phyloP scores from a whole-genome alignment of 2,329 filamentous ascomycete genomes.

The Diplodia intermedia region DNA sequence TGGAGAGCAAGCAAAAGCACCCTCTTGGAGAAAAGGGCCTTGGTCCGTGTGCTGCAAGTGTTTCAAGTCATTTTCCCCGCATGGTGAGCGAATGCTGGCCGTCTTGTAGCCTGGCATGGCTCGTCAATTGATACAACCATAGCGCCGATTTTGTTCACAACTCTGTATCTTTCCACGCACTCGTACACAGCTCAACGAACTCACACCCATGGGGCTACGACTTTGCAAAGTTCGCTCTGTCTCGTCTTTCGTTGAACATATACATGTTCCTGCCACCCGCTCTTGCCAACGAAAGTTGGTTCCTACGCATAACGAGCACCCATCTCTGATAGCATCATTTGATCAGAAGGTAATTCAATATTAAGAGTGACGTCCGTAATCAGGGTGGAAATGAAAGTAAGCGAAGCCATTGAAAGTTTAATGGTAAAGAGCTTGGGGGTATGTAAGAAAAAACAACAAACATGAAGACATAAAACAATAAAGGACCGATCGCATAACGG shows the following conservation, averaged over 20 bases:
- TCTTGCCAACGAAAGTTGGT: neutral
- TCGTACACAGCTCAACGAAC: neutral
- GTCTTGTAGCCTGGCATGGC: neutral
- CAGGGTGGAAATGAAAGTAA: slow-evolving; percentile 4
- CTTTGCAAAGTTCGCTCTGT: neutral
- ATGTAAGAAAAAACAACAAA: slow-evolving; percentile 29
- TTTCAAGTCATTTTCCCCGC: slow-evolving; percentile 12
- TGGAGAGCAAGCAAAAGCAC: neutral
- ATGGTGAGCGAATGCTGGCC: neutral
- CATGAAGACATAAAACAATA: slow-evolving; percentile 10
- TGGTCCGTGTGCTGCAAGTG: slow-evolving; percentile 17
- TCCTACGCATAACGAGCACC: neutral
- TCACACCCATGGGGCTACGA: neutral
- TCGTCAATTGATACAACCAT: neutral
- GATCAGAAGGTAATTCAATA: neutral
- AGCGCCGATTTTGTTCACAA: neutral
- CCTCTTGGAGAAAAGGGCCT: neutral
- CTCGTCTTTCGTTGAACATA: neutral
- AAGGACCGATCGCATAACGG: neutral
- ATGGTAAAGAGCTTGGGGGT: slow-evolving; percentile 26
- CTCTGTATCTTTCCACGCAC: neutral
- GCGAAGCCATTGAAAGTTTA: slow-evolving; percentile 8
- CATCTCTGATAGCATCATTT: slow-evolving; percentile 9
- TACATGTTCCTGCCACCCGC: neutral
- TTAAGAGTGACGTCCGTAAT: slow-evolving; percentile 10